Conservation (phyloP, 441 rosid species). For the Mallotus repandus region DNA sequence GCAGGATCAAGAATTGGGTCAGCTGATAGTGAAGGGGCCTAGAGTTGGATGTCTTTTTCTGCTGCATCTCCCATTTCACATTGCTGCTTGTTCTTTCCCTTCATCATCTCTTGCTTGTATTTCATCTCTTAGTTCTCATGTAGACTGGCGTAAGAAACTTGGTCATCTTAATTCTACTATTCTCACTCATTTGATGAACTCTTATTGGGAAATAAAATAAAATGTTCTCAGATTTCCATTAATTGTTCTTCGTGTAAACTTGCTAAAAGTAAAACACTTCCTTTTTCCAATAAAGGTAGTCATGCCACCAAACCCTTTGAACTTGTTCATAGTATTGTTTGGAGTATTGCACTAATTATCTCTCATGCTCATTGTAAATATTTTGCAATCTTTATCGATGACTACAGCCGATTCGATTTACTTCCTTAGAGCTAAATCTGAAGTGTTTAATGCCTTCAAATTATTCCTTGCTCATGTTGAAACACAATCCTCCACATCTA, state of each 20-base stretch:
- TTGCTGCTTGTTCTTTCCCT: too few relatives aligned
- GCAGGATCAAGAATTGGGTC: too few relatives aligned
- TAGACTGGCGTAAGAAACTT: neutral
- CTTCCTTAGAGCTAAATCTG: neutral
- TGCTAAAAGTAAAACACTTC: neutral
- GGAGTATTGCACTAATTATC: neutral
- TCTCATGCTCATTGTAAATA: neutral
- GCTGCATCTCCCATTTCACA: neutral
- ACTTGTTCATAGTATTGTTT: neutral
- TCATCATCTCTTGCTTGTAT: neutral
- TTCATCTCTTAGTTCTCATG: neutral
- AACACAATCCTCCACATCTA: neutral
- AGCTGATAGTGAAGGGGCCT: neutral
- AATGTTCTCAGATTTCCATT: neutral
- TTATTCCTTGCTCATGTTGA: neutral
- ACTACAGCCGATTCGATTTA: neutral
- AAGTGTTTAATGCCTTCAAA: neutral
- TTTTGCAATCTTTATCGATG: neutral
- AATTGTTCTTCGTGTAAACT: neutral
- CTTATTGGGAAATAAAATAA: neutral
- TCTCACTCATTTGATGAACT: neutral
- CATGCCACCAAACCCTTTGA: neutral
- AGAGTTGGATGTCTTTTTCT: neutral
- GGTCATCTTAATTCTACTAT: conserved; percentile 2
- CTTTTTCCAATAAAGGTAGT: neutral